Base-by-base conservation (phyloP, 1,284 basidiomycete species). In the Microbotryum intermedium region DNA sequence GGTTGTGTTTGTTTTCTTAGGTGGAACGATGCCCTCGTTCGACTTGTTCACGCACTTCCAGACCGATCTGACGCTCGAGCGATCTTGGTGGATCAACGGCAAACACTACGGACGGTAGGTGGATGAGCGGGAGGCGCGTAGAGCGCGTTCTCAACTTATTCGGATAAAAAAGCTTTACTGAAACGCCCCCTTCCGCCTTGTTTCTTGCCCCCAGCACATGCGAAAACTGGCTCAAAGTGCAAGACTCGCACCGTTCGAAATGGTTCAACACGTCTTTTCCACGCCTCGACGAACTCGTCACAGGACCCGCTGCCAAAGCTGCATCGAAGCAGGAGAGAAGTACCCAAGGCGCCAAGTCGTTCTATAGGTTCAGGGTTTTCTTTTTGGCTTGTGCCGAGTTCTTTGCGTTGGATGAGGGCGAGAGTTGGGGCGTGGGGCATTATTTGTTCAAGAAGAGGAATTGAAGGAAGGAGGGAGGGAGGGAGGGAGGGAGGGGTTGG, bases 11-110 rank as follows among this genome's bases (percentile, higher is more conserved):
- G 44, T 6, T 29, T 34, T 46, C 18, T 39, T 28, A 80, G 82
- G 82, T 28, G 82, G 83, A 13, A 84, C 83, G 7, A 84, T 84
- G 81, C 79, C 80, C 42, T 84, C 83, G 10, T 80, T 84, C 69
- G 86, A 89, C 70, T 77, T 87, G 20, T 79, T 88, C 55, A 74
- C 82, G 0, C 85, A 87, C 71, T 88, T 88, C 74, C 85, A 88
- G 70, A 77, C 80, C 55, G 80, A 87, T 67, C 70, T 86, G 30
- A 80, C 79, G 2, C 77, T 86, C 16, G 65, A 83, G 51, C 77
- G 75, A 58, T 84, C 79, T 69, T 85, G 81, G 80, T 88, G 79
- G 70, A 71, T 88, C 57, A 80, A 83, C 62, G 86, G 86, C 6
- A 72, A 62, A 25, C 82, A 88, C 73, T 88, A 88, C 71, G 81